Evolutionary conservation across 2,329 filamentous ascomycete genomes (phyloP), one percentile per base, ranked within the genome.

Genomic region (Cercospora citrullina): DNA sequence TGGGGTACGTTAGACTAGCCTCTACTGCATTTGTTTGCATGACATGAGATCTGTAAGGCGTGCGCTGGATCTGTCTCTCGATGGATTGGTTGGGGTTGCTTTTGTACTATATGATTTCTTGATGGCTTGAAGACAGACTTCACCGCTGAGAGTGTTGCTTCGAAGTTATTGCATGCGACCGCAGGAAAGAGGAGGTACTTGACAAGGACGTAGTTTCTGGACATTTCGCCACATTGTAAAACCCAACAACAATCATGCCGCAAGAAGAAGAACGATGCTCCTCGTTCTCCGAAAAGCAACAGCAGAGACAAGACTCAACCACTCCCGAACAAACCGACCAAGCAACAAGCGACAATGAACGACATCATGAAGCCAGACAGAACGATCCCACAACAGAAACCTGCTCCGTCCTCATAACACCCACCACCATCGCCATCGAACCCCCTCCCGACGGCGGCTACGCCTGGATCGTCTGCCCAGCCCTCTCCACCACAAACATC

Each of bases 361-460:
- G 8, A 57, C 9, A 26, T 10, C 55, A 53, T 4, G 26, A 62
- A 10, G 18, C n/a, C 33, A 12, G 6, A 4, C 39, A 64, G 5
- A 57, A 57, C 28, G 31, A 57, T 4, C 31, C n/a, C 0, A 57
- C 48, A 28, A 57, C 33, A 39, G 53, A 55, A 57, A 64, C 48
- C 42, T 62, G 48, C 62, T 58, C 62, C n/a, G 21, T 16, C 45
- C 30, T 57, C 9, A 18, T 57, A 21, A 51, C 30, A 57, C 62
- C 62, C 45, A 26, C 23, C 53, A 57, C 26, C 53, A 58, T 33
- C 53, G 26, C 14, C 4, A 21, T 36, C 21, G 60, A 67, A 33
- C 51, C 58, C 14, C 72, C 73, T 16, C 77, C 76, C 16, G 76
- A 80, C 65, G 79, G 79, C 8, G 78, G 78, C 3, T 80, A 80